Conservation (phyloP, 192 early-diverging fungal species). For the Coemansia sp. region DNA sequence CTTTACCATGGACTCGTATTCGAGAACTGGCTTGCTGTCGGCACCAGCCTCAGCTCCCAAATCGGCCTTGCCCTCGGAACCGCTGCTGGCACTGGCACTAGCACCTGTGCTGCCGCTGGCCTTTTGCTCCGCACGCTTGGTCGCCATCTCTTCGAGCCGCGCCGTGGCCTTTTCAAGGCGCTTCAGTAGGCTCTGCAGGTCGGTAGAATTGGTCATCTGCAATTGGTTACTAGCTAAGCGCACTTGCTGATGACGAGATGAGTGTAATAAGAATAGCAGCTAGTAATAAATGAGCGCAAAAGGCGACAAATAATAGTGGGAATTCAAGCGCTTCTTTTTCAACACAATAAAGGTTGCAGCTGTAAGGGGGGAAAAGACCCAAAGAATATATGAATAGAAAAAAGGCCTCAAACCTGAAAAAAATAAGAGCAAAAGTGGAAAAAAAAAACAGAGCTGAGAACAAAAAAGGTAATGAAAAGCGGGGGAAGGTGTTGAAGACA, state of each 20-base stretch:
- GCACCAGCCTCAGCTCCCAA: slow-evolving; percentile 9
- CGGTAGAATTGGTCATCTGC: slow-evolving; percentile 40
- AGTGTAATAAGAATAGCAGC: too few relatives aligned
- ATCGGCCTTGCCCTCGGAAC: neutral
- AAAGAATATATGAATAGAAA: neutral
- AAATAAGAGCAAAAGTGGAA: neutral
- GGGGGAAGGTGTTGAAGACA: too few relatives aligned
- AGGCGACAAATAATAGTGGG: too few relatives aligned
- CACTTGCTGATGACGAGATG: too few relatives aligned
- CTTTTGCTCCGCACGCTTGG: slow-evolving; percentile 48
- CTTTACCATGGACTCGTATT: slow-evolving; percentile 54
- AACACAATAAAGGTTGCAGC: neutral
- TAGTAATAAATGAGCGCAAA: neutral
- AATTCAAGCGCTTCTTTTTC: too few relatives aligned
- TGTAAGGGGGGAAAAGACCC: neutral
- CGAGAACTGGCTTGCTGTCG: slow-evolving; percentile 42
- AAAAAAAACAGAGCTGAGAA: too few relatives aligned
- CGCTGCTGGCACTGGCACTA: slow-evolving; percentile 7
- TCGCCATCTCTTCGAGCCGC: slow-evolving; percentile 82
- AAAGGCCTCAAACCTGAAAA: slow-evolving; percentile 2
- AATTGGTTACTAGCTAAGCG: too few relatives aligned
- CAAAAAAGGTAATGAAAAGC: too few relatives aligned
- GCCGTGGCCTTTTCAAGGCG: slow-evolving; percentile 89
- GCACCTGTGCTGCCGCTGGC: slow-evolving; percentile 28
- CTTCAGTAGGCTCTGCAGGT: slow-evolving; percentile 68